Percentiles rank a stretch among this genome's conserved stretches.
phyloP scores from a whole-genome alignment of 768 basidiomycete genomes.

The Hemileccinum rubropunctum region DNA sequence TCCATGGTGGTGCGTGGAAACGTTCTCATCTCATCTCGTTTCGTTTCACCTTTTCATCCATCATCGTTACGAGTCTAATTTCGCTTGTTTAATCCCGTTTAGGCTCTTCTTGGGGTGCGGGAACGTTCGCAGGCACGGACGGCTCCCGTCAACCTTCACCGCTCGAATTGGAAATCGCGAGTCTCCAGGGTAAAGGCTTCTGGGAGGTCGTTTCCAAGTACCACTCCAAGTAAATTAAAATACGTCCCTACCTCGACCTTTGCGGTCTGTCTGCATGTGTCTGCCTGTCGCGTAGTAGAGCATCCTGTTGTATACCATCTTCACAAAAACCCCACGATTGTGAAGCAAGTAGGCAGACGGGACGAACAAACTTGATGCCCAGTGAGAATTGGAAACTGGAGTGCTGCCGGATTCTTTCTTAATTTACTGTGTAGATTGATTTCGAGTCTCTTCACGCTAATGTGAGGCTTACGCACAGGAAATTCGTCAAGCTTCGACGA shows the following conservation, averaged over 20 bases:
- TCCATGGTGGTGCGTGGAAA: constrained; percentile 42
- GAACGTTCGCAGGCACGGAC: constrained; percentile 54
- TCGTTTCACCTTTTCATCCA: background rate
- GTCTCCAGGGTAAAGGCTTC: constrained; percentile 56
- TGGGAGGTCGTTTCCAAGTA: constrained; percentile 45
- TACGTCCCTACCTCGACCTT: too few relatives aligned
- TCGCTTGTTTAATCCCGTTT: background rate
- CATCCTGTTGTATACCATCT: background rate
- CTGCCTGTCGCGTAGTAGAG: background rate
- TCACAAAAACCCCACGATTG: too few relatives aligned
- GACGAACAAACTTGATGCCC: too few relatives aligned
- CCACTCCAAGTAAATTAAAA: constrained; percentile 16
- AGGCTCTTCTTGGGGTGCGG: constrained; percentile 85
- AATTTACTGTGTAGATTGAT: too few relatives aligned
- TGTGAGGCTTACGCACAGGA: too few relatives aligned
- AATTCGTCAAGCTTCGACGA: too few relatives aligned
- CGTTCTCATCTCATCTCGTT: background rate
- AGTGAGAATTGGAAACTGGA: too few relatives aligned
- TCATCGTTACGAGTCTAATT: background rate
- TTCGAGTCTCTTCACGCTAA: too few relatives aligned
- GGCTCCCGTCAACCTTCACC: constrained; percentile 59
- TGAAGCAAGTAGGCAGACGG: too few relatives aligned
- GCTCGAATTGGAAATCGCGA: constrained; percentile 57
- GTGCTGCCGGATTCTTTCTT: too few relatives aligned
- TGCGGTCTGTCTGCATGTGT: background rate